A percentile compares a stretch with the other conserved stretches of the same genome.
phyloP scores from a whole-genome alignment of 495 filamentous ascomycete genomes.

The Xylaria grammica region DNA sequence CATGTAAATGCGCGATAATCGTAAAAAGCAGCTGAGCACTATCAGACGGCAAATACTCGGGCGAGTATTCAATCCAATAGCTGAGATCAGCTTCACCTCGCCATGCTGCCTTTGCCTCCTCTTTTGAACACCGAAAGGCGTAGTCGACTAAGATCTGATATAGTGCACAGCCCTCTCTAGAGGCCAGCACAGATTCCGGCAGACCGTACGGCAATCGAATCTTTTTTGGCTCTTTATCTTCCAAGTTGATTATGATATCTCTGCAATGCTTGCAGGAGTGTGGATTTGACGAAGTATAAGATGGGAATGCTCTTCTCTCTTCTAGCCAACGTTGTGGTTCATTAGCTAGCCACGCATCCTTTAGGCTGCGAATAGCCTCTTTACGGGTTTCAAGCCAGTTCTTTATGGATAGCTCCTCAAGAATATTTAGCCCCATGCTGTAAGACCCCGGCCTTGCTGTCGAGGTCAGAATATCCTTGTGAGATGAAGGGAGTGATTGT shows the following conservation, averaged over 20 bases:
- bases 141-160: conserved; percentile 23
- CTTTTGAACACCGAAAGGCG: background rate
- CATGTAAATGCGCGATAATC: background rate
- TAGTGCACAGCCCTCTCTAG: conserved; percentile 24
- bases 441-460: background rate
- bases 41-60: background rate
- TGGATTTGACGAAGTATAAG: conserved; percentile 10
- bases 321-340: conserved; percentile 10
- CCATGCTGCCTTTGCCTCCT: background rate
- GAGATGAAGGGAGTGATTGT: no score
- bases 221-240: background rate
- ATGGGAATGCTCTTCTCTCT: background rate
- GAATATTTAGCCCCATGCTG: background rate
- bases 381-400: background rate
- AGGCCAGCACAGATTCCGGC: conserved; percentile 18
- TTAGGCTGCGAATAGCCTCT: background rate
- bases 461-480: no score
- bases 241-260: background rate
- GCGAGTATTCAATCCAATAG: background rate
- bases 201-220: background rate
- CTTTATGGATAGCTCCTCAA: background rate
- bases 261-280: conserved; percentile 11
- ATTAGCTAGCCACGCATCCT: background rate
- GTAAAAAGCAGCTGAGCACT: conserved; percentile 14
- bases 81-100: background rate